These are phyloP conservation scores for Pyronema omphalodes DNA, from an alignment of 495 filamentous ascomycete genomes.

Conservation along the genomic window DNA sequence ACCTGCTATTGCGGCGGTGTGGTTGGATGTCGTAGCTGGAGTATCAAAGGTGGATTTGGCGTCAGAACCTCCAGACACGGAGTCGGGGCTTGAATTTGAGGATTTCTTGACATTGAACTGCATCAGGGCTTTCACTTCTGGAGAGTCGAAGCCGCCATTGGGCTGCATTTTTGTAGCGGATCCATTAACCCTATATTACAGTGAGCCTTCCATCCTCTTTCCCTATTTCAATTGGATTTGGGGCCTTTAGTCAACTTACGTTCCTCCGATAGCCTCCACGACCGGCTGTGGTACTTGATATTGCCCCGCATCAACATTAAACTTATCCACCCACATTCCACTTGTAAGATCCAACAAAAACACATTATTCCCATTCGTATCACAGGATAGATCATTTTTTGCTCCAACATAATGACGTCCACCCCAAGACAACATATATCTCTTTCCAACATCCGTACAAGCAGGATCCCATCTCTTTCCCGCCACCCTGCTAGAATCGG, in stretches of 20 bases:
- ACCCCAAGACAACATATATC: constrained; percentile 6
- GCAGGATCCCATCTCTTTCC: not conserved
- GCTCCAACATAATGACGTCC: not conserved
- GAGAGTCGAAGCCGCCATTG: not conserved
- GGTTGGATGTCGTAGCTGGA: not conserved
- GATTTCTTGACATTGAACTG: not conserved
- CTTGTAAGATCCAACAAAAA: constrained; percentile 7
- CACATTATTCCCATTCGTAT: constrained; percentile 1
- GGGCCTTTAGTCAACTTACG: not conserved
- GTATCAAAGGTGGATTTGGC: too few relatives aligned
- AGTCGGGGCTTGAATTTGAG: not conserved
- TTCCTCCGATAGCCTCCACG: not conserved
- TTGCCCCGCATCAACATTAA: not conserved
- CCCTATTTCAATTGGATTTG: not conserved
- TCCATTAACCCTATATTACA: not conserved
- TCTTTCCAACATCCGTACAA: constrained; percentile 2
- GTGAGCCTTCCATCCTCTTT: not conserved
- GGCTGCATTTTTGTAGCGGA: not conserved
- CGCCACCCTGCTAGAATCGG: not conserved
- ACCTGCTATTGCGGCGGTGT: not conserved
- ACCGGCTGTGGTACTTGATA: not conserved
- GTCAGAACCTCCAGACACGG: not conserved
- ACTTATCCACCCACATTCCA: constrained; percentile 3
- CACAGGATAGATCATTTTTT: not conserved
- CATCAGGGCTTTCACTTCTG: not conserved